A percentile compares a stretch with the other conserved stretches of the same genome.
Evolutionary conservation across 768 basidiomycete genomes (phyloP).

Genomic region (Hirschioporus abietinus): DNA sequence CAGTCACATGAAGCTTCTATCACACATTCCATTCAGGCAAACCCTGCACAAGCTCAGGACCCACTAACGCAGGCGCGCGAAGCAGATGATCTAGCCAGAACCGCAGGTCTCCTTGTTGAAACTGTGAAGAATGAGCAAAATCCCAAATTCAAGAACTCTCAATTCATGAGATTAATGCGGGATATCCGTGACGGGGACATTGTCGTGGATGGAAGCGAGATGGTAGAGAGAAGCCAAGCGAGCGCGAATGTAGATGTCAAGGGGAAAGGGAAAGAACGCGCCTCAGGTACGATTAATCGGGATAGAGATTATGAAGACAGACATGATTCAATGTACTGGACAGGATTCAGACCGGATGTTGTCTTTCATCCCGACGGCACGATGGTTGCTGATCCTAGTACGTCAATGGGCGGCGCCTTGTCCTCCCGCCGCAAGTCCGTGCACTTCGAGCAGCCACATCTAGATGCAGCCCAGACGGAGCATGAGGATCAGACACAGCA

Average conservation of each 20-base stretch:
- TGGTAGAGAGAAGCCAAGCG: constrained; percentile 48
- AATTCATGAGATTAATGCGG: constrained; percentile 82
- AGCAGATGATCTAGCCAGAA: constrained; percentile 70
- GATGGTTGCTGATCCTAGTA: not conserved
- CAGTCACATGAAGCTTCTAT: constrained; percentile 46
- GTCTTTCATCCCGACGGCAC: not conserved
- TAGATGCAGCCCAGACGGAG: not conserved
- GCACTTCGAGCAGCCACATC: constrained; percentile 11
- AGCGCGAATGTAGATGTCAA: constrained; percentile 42
- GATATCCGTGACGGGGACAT: constrained; percentile 76
- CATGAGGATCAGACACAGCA: constrained; percentile 15
- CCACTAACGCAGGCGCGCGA: constrained; percentile 16
- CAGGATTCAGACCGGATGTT: not conserved
- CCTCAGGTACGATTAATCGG: constrained; percentile 2
- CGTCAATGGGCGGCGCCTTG: not conserved
- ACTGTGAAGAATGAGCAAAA: constrained; percentile 72
- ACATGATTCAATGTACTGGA: constrained; percentile 4
- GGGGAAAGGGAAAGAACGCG: constrained; percentile 56
- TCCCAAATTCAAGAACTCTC: constrained; percentile 80
- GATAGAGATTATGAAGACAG: not conserved
- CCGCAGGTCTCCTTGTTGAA: constrained; percentile 73
- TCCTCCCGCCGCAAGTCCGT: constrained; percentile 10
- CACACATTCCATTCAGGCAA: constrained; percentile 11
- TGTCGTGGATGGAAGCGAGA: constrained; percentile 70
- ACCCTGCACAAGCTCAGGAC: constrained; percentile 13